Conservation (phyloP, 345 rosid genomes). For the Eutrema yunnanense region DNA sequence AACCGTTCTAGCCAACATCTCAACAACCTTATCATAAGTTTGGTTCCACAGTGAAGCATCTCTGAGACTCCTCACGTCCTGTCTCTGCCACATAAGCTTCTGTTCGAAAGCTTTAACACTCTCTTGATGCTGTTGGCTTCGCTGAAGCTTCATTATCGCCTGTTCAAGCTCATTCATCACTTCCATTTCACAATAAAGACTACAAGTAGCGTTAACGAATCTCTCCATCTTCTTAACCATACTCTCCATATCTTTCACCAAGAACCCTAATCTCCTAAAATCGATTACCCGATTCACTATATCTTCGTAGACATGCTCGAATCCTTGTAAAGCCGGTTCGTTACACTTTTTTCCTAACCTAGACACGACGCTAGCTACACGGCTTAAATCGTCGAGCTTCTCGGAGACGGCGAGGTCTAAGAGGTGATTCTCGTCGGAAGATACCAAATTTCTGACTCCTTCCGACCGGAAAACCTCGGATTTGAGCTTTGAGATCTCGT, state of each 20-base stretch:
- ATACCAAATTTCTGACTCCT: conserved; percentile 57
- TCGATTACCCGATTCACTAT: conserved; percentile 66
- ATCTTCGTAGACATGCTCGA: conserved; percentile 92
- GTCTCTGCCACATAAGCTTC: conserved; percentile 93
- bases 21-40: conserved; percentile 83
- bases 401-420: conserved; percentile 74
- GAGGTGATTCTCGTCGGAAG: conserved; percentile 58
- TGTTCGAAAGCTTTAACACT: conserved; percentile 83
- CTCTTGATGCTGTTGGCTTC: conserved; percentile 68
- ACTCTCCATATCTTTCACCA: conserved; percentile 90
- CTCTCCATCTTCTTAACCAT: conserved; percentile 94
- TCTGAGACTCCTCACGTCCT: conserved; percentile 81
- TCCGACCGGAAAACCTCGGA: conserved; percentile 57
- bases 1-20: conserved; percentile 78
- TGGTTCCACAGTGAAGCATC: conserved; percentile 90
- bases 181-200: conserved; percentile 85
- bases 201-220: conserved; percentile 60
- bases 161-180: conserved; percentile 83
- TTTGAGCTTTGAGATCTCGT: conserved; percentile 68
- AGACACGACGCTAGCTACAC: conserved; percentile 76
- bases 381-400: conserved; percentile 74
- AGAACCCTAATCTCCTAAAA: conserved; percentile 71
- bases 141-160: conserved; percentile 69
- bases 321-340: conserved; percentile 90
- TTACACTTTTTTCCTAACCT: conserved; percentile 82